phyloP scores from a whole-genome alignment of 306 rosid species.

The Herpetospermum pedunculosum region DNA sequence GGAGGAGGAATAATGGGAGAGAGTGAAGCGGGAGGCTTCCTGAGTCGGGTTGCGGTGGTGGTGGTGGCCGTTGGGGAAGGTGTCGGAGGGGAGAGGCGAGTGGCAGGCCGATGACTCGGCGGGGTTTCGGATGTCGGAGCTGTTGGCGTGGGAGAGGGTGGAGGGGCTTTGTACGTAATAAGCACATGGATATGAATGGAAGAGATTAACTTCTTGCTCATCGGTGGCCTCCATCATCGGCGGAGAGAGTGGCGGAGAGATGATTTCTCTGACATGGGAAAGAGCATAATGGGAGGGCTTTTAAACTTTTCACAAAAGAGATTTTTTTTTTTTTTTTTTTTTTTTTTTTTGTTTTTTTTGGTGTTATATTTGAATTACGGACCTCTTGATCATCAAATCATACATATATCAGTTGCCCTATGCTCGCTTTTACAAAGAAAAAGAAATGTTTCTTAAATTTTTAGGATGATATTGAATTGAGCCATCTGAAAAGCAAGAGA shows the following conservation, averaged over 20 bases:
- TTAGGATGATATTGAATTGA: neutral
- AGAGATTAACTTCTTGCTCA: constrained; percentile 42
- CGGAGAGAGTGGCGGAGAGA: constrained; percentile 18
- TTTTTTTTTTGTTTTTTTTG: no score
- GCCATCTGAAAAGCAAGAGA: neutral
- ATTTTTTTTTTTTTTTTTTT: no score
- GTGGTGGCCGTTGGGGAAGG: constrained; percentile 12
- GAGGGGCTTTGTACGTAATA: constrained; percentile 90
- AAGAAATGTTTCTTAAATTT: no score
- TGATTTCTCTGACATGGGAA: constrained; percentile 8
- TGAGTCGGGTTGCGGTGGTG: constrained; percentile 13
- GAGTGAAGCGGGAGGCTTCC: constrained; percentile 28
- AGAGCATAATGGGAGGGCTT: constrained; percentile 14
- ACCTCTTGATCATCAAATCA: no score
- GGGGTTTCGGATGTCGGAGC: constrained; percentile 28
- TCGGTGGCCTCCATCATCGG: constrained; percentile 27
- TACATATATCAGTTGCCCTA: no score
- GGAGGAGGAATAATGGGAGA: constrained; percentile 56
- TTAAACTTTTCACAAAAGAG: constrained; percentile 19
- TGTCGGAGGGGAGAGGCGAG: constrained; percentile 24
- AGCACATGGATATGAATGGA: constrained; percentile 46
- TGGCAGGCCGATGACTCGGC: constrained; percentile 45
- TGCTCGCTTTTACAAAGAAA: no score
- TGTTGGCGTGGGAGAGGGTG: constrained; percentile 55
- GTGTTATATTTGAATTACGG: no score